Evolutionary conservation across 2,329 filamentous ascomycete species (phyloP).

Genomic region (Aspergillus phoenicis): DNA sequence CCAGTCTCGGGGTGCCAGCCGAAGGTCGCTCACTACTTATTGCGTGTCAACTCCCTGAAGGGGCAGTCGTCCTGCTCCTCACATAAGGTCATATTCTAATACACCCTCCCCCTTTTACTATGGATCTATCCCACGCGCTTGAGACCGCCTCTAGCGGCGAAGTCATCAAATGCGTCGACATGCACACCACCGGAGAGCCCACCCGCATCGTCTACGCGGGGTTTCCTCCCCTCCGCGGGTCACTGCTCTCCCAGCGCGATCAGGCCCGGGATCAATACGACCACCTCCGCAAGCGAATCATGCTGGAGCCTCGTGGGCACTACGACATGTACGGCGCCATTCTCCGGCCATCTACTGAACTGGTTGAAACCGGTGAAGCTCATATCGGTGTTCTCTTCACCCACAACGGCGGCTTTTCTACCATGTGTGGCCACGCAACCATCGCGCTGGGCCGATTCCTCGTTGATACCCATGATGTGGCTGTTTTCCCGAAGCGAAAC

Average conservation of each 20-base stretch:
- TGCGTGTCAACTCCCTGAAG: too few species aligned
- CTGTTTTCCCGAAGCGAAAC: slow-evolving; percentile 43
- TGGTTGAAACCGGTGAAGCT: slow-evolving; percentile 42
- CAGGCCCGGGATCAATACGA: slow-evolving; percentile 44
- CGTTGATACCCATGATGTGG: slow-evolving; percentile 44
- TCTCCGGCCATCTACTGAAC: slow-evolving; percentile 46
- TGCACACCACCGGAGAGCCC: slow-evolving; percentile 56
- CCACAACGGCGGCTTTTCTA: slow-evolving; percentile 53
- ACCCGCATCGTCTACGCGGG: slow-evolving; percentile 51
- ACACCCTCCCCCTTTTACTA: not conserved
- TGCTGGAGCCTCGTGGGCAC: slow-evolving; percentile 55
- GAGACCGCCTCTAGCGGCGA: not conserved
- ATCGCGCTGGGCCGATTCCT: slow-evolving; percentile 53
- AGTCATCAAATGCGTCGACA: slow-evolving; percentile 39
- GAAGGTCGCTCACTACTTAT: too few species aligned
- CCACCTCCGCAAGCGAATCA: slow-evolving; percentile 45
- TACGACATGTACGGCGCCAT: slow-evolving; percentile 58
- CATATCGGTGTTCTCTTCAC: slow-evolving; percentile 54
- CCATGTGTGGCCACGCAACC: slow-evolving; percentile 57
- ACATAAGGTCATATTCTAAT: not conserved
- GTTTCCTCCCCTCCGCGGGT: slow-evolving; percentile 44
- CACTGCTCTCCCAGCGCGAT: slow-evolving; percentile 45
- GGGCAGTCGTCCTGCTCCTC: too few species aligned
- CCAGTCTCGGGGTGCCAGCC: too few species aligned
- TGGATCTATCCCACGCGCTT: slow-evolving; percentile 21